Conservation (phyloP, 2,329 filamentous ascomycete species). For the Colletotrichum orbiculare region DNA sequence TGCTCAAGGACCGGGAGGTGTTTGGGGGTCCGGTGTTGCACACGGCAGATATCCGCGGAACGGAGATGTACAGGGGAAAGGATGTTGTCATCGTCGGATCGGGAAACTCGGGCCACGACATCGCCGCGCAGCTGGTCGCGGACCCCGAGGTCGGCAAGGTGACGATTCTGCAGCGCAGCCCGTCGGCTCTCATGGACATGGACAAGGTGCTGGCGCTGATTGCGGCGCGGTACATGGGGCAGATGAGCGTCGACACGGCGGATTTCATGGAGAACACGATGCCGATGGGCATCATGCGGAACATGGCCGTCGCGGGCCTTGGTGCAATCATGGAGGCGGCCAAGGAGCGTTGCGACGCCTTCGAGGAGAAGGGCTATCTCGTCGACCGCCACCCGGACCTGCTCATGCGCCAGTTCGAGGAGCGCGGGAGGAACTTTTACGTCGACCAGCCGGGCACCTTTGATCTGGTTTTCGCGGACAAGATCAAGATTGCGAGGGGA, state of each 20-base stretch:
- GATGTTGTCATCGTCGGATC: conserved; percentile 60
- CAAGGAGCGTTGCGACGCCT: conserved; percentile 52
- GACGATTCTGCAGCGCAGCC: conserved; percentile 63
- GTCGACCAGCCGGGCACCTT: conserved; percentile 50
- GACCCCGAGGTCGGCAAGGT: conserved; percentile 55
- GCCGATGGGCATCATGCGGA: conserved; percentile 58
- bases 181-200: conserved; percentile 60
- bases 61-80: conserved; percentile 45
- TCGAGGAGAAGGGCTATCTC: conserved; percentile 57
- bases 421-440: conserved; percentile 41
- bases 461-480: conserved; percentile 50
- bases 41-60: conserved; percentile 53
- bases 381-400: conserved; percentile 1
- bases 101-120: conserved; percentile 61
- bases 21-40: conserved; percentile 58
- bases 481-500: conserved; percentile 49
- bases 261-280: conserved; percentile 58
- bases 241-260: conserved; percentile 59
- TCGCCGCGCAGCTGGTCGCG: conserved; percentile 60
- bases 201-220: conserved; percentile 49
- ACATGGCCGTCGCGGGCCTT: conserved; percentile 54
- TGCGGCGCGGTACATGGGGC: conserved; percentile 50
- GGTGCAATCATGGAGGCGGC: conserved; percentile 51
- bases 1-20: conserved; percentile 49
- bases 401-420: conserved; percentile 9